phyloP scores from a whole-genome alignment of 202 grass and related monocot species.

The Panicum virgatum region DNA sequence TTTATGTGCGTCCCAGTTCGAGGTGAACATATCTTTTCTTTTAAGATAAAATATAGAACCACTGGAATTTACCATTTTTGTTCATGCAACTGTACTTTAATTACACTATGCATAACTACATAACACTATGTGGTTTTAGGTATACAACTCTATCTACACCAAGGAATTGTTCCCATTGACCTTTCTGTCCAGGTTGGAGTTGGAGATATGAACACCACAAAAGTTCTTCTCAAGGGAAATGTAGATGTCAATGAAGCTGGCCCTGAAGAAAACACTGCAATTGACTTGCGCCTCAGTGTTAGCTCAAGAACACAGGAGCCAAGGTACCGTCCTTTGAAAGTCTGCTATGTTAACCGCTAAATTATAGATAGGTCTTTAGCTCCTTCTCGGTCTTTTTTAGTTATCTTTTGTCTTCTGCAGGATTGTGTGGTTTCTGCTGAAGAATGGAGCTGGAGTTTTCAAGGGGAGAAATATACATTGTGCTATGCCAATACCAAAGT shows the following conservation, averaged over 20 bases:
- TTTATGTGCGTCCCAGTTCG: too few relatives aligned
- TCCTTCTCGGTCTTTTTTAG: neutral
- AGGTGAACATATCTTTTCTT: too few relatives aligned
- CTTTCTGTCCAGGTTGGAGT: too few relatives aligned
- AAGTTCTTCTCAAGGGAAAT: constrained; percentile 36
- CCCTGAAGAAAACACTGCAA: constrained; percentile 44
- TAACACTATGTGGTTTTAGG: too few relatives aligned
- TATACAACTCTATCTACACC: too few relatives aligned
- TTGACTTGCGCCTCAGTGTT: constrained; percentile 50
- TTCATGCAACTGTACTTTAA: too few relatives aligned
- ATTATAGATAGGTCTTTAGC: neutral
- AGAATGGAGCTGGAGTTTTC: constrained; percentile 52
- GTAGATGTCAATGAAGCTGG: constrained; percentile 47
- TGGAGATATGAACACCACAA: too few relatives aligned
- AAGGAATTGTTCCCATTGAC: too few relatives aligned
- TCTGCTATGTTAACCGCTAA: neutral
- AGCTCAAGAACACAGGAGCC: constrained; percentile 47
- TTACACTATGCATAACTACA: too few relatives aligned
- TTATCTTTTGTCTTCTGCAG: constrained; percentile 32
- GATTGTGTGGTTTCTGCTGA: constrained; percentile 63
- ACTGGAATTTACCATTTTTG: too few relatives aligned
- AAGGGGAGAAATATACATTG: constrained; percentile 49
- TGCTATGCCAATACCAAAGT: constrained; percentile 38
- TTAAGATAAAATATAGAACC: too few relatives aligned
- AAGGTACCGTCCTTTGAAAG: constrained; percentile 27